A percentile compares a stretch with the other conserved stretches of the same genome.
phyloP scores from a whole-genome alignment of 805 yeast species.

The Teunomyces lycoperdinae region DNA sequence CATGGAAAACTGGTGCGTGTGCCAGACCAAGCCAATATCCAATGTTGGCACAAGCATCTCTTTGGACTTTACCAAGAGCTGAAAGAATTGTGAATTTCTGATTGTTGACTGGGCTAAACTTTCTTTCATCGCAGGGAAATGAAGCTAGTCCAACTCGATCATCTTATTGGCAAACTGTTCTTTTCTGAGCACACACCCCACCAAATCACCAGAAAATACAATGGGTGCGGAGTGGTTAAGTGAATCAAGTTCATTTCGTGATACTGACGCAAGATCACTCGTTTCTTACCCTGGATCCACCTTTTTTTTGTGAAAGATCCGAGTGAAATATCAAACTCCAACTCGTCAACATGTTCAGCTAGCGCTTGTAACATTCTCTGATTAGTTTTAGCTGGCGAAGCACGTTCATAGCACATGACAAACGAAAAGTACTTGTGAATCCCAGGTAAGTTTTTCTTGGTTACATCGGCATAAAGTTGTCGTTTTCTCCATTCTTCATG shows the following conservation, averaged over 20 bases:
- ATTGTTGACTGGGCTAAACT: conserved; percentile 12
- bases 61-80: conserved; percentile 4
- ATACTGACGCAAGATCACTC: conserved; percentile 8
- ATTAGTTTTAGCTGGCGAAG: background rate
- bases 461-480: conserved; percentile 14
- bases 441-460: conserved; percentile 6
- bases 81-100: conserved; percentile 18
- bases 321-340: conserved; percentile 1
- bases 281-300: background rate
- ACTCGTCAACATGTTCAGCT: conserved; percentile 7
- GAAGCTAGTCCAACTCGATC: conserved; percentile 18
- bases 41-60: conserved; percentile 20
- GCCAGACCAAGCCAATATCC: conserved; percentile 29
- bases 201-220: conserved; percentile 20
- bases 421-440: conserved; percentile 9
- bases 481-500: conserved; percentile 22
- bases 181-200: conserved; percentile 22
- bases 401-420: conserved; percentile 6
- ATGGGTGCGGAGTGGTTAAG: conserved; percentile 3
- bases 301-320: background rate
- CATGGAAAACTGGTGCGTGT: conserved; percentile 22
- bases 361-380: background rate
- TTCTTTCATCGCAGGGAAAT: conserved; percentile 11
- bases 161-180: conserved; percentile 20
- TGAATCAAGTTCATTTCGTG: conserved; percentile 14